Conservation (phyloP, 2,329 filamentous ascomycete species). For the Beauveria medogensis region DNA sequence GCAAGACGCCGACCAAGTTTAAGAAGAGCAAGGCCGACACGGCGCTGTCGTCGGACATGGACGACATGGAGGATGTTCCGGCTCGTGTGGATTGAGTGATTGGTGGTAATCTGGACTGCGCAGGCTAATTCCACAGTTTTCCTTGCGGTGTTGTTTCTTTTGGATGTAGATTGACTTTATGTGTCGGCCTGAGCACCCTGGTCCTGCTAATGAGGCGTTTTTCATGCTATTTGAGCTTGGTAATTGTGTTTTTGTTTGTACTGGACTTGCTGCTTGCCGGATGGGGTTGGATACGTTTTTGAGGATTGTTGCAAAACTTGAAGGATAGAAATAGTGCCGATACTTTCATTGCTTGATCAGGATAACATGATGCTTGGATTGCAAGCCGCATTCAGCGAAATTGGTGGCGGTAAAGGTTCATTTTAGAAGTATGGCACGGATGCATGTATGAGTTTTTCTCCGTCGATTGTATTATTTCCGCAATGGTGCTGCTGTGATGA, state of each 20-base stretch:
- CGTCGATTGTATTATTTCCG: neutral
- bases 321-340: neutral
- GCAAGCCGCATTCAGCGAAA: neutral
- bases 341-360: neutral
- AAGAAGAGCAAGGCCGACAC: constrained; percentile 13
- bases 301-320: neutral
- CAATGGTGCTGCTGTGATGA: neutral
- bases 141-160: neutral
- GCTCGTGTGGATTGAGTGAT: neutral
- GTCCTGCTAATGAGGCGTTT: neutral
- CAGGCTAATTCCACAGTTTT: neutral
- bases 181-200: neutral
- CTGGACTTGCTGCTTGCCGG: neutral
- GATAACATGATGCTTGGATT: neutral
- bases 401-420: neutral
- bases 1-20: constrained; percentile 22
- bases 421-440: neutral
- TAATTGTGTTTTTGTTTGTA: neutral
- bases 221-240: neutral
- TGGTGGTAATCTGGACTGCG: neutral
- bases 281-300: neutral
- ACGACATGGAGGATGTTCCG: constrained; percentile 37
- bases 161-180: neutral
- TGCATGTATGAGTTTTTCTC: neutral
- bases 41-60: constrained; percentile 28